phyloP scores from a whole-genome alignment of 495 filamentous ascomycete species.

The Cryomyces minteri region DNA sequence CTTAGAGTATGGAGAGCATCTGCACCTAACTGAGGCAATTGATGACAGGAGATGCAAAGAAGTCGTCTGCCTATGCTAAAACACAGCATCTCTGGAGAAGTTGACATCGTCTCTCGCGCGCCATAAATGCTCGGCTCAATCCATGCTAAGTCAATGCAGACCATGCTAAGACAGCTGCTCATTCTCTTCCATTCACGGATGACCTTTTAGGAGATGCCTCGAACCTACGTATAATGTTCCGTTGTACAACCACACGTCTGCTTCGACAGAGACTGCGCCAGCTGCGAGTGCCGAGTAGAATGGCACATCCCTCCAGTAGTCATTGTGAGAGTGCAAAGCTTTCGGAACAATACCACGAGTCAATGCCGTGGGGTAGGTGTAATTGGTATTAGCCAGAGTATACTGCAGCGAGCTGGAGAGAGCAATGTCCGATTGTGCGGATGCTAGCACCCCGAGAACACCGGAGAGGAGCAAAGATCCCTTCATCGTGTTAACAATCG shows the following conservation, averaged over 20 bases:
- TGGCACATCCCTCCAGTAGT: constrained; percentile 24
- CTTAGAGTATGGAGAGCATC: too few relatives aligned
- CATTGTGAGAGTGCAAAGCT: constrained; percentile 21
- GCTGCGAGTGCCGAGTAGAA: constrained; percentile 20
- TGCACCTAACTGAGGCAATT: too few relatives aligned
- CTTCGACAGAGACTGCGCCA: constrained; percentile 18
- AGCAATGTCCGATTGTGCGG: neutral
- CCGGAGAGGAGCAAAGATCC: too few relatives aligned
- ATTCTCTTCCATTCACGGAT: neutral
- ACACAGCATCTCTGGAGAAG: too few relatives aligned
- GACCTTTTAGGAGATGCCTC: neutral
- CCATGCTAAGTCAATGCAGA: neutral
- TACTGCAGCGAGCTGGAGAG: constrained; percentile 14
- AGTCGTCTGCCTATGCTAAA: too few relatives aligned
- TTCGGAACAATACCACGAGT: constrained; percentile 18
- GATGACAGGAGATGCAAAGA: too few relatives aligned
- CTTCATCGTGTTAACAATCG: too few relatives aligned
- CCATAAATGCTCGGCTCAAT: neutral
- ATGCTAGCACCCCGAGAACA: neutral
- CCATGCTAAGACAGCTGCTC: neutral
- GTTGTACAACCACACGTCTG: constrained; percentile 23
- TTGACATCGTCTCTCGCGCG: too few relatives aligned
- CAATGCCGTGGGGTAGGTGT: constrained; percentile 21
- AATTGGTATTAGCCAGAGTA: constrained; percentile 18
- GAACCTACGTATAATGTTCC: constrained; percentile 19